Conservation (phyloP, 2,329 filamentous ascomycete species). For the Alternaria incomplexa region DNA sequence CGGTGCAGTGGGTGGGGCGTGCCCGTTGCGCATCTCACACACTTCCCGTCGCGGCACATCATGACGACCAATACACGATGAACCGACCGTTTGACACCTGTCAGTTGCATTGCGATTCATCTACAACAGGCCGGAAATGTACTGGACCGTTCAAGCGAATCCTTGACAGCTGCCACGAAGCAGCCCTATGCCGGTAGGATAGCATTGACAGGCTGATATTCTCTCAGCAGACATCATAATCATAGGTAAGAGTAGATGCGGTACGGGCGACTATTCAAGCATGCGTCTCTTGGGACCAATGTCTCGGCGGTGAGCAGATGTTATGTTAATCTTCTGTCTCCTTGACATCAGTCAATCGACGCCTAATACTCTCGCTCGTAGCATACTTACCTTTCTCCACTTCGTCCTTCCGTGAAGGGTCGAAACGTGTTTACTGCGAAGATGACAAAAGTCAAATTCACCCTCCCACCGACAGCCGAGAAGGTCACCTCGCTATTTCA, state of each 20-base stretch:
- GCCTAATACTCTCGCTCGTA: neutral
- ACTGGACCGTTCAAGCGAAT: conserved; percentile 28
- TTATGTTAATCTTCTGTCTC: conserved; percentile 29
- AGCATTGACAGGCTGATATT: conserved; percentile 36
- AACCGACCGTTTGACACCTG: conserved; percentile 18
- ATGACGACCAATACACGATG: conserved; percentile 27
- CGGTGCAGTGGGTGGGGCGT: conserved; percentile 26
- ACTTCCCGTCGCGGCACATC: conserved; percentile 30
- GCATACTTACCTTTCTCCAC: neutral
- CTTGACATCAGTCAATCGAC: neutral
- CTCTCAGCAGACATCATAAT: conserved; percentile 12
- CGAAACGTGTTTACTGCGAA: neutral
- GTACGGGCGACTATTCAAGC: conserved; percentile 27
- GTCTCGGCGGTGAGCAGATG: neutral
- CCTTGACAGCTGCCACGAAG: conserved; percentile 17
- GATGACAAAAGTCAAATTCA: conserved; percentile 20
- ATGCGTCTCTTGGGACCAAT: conserved; percentile 8
- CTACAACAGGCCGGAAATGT: conserved; percentile 21
- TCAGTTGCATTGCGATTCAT: conserved; percentile 25
- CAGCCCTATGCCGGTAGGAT: conserved; percentile 30
- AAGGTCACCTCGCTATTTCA: conserved; percentile 21
- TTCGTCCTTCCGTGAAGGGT: neutral
- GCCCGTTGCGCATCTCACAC: conserved; percentile 42
- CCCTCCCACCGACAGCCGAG: conserved; percentile 9
- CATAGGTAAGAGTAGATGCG: conserved; percentile 29